Percentiles rank a stretch among this genome's conserved stretches.
Evolutionary conservation across 441 rosid genomes (phyloP).

Genomic region (Eutrema salsugineum): DNA sequence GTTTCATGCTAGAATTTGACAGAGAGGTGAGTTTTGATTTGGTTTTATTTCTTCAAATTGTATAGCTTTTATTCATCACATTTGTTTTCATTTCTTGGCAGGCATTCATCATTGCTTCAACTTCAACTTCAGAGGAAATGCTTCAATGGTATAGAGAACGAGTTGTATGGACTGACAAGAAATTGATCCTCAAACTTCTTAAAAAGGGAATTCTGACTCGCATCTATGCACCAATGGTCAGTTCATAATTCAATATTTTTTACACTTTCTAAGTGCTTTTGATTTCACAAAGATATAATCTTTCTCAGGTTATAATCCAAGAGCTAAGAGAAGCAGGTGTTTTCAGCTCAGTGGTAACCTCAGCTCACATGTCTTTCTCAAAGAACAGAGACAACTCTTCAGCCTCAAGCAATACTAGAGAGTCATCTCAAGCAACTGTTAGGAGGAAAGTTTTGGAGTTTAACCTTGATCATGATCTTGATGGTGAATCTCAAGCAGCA

Average conservation of each 20-base stretch:
- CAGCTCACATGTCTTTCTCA: conserved; percentile 41
- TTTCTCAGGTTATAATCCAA: conserved; percentile 61
- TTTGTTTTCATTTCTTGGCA: conserved; percentile 29
- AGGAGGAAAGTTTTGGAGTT: conserved; percentile 59
- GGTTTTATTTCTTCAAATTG: neutral
- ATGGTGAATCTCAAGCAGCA: conserved; percentile 9
- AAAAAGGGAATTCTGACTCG: conserved; percentile 77
- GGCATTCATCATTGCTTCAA: conserved; percentile 98
- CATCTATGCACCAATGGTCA: conserved; percentile 81
- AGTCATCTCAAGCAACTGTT: conserved; percentile 40
- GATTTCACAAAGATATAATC: neutral
- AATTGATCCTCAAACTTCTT: conserved; percentile 52
- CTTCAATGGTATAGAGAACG: conserved; percentile 76
- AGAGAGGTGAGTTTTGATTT: conserved; percentile 59
- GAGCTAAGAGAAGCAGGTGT: conserved; percentile 75
- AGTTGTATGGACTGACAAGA: conserved; percentile 76
- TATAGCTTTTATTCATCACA: conserved; percentile 4
- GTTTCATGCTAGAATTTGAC: conserved; percentile 90
- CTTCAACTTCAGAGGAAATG: conserved; percentile 87
- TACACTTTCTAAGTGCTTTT: neutral
- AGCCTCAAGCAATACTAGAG: conserved; percentile 37
- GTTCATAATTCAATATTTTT: conserved; percentile 19
- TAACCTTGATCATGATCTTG: neutral
- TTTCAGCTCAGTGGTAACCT: conserved; percentile 51
- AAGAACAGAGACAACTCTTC: conserved; percentile 26